Percentiles rank a stretch among this genome's conserved stretches.
phyloP scores from a whole-genome alignment of 805 yeast species.

The Helenozyma baotianmanensis region DNA sequence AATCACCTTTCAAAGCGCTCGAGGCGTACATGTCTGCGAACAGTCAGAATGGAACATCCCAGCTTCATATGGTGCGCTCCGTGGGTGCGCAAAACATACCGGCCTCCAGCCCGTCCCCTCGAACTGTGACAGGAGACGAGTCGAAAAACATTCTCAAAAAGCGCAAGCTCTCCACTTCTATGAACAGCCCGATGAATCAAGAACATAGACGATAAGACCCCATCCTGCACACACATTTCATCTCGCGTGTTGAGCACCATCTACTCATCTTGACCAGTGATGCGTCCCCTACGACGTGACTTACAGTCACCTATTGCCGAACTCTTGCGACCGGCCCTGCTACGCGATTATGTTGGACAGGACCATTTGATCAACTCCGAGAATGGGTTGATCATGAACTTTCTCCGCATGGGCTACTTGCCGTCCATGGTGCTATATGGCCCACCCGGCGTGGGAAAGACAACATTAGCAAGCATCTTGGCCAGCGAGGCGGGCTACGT shows the following conservation, averaged over 20 bases:
- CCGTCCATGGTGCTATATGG: slow-evolving; percentile 94
- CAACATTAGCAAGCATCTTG: slow-evolving; percentile 71
- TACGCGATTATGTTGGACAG: slow-evolving; percentile 82
- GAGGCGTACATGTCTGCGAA: slow-evolving; percentile 33
- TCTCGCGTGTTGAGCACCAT: no score
- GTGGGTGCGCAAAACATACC: background rate
- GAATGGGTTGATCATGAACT: slow-evolving; percentile 59
- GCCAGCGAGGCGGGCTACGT: slow-evolving; percentile 50
- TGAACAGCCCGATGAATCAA: slow-evolving; percentile 9
- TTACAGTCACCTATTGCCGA: slow-evolving; percentile 59
- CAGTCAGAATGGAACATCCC: slow-evolving; percentile 11
- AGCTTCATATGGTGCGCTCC: slow-evolving; percentile 1
- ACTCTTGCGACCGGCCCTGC: slow-evolving; percentile 66
- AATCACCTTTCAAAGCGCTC: slow-evolving; percentile 54
- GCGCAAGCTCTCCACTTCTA: slow-evolving; percentile 8
- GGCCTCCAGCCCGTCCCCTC: slow-evolving; percentile 8
- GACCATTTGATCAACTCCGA: slow-evolving; percentile 59
- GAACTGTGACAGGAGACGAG: slow-evolving; percentile 7
- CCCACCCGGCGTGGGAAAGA: slow-evolving; percentile 94
- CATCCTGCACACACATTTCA: no score
- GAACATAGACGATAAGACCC: slow-evolving; percentile 1
- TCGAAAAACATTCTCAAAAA: slow-evolving; percentile 5
- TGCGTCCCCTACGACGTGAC: no score
- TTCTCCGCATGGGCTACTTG: slow-evolving; percentile 56
- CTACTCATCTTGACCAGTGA: no score